Conservation (phyloP, 805 yeast genomes). For the Candida alai region DNA sequence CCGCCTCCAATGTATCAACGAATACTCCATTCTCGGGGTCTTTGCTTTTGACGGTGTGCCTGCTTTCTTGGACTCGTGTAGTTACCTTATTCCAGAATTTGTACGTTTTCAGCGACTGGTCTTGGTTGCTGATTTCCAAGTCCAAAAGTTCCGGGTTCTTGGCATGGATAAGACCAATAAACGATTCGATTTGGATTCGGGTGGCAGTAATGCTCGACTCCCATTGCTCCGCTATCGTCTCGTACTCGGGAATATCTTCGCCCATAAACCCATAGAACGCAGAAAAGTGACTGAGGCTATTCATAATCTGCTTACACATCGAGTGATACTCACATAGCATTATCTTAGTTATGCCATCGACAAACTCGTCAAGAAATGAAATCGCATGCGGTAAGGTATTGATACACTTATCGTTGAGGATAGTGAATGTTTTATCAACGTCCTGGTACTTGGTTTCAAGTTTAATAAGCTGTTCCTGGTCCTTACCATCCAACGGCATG, state of each 20-base stretch:
- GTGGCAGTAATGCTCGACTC: slow-evolving; percentile 32
- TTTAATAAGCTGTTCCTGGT: slow-evolving; percentile 27
- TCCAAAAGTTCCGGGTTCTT: slow-evolving; percentile 36
- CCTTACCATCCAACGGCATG: slow-evolving; percentile 33
- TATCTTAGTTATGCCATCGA: slow-evolving; percentile 38
- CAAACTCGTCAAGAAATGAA: slow-evolving; percentile 45
- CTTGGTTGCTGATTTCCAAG: slow-evolving; percentile 31
- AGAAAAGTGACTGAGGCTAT: slow-evolving; percentile 18
- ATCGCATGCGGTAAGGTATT: slow-evolving; percentile 45
- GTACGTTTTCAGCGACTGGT: slow-evolving; percentile 17
- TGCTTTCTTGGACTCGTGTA: slow-evolving; percentile 15
- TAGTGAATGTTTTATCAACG: slow-evolving; percentile 25
- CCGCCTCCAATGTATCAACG: slow-evolving; percentile 25
- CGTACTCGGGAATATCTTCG: slow-evolving; percentile 18
- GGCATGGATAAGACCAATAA: slow-evolving; percentile 25
- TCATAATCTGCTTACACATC: slow-evolving; percentile 24
- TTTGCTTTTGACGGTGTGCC: slow-evolving; percentile 23
- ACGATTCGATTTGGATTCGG: slow-evolving; percentile 35
- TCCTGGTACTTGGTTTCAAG: slow-evolving; percentile 29
- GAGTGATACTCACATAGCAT: slow-evolving; percentile 36
- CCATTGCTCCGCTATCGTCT: slow-evolving; percentile 38
- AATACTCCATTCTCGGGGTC: slow-evolving; percentile 31
- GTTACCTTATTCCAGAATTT: slow-evolving; percentile 28
- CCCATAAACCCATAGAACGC: slow-evolving; percentile 22
- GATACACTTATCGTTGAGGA: slow-evolving; percentile 38